phyloP scores from a whole-genome alignment of 192 early-diverging fungal species.

The Powellomyces hirtus region DNA sequence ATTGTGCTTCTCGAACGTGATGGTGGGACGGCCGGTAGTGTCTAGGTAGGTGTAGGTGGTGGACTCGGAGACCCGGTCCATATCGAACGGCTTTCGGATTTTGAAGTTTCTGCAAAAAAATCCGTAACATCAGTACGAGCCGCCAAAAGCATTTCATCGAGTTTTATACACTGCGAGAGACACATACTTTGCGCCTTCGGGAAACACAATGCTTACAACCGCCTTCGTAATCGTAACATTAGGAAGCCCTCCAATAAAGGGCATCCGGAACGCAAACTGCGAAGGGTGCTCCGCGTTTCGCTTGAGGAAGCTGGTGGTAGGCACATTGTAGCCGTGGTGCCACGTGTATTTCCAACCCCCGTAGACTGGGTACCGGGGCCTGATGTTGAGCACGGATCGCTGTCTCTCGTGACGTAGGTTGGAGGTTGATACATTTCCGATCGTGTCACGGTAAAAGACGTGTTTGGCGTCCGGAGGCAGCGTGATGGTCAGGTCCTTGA shows the following conservation, averaged over 20 bases:
- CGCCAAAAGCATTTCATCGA: not conserved
- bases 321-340: constrained; percentile 88
- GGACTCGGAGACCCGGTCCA: constrained; percentile 51
- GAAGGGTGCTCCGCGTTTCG: constrained; percentile 34
- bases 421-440: constrained; percentile 98
- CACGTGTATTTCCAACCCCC: constrained; percentile 98
- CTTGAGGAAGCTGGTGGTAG: constrained; percentile 65
- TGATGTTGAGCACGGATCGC: constrained; percentile 67
- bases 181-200: constrained; percentile 84
- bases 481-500: constrained; percentile 49
- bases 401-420: constrained; percentile 46
- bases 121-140: too few species aligned
- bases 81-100: constrained; percentile 50
- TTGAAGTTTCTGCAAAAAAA: constrained; percentile 7
- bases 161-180: not conserved
- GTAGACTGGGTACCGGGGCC: constrained; percentile 88
- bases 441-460: constrained; percentile 84
- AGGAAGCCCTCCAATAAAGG: constrained; percentile 64
- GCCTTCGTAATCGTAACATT: constrained; percentile 66
- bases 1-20: constrained; percentile 68
- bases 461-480: constrained; percentile 72
- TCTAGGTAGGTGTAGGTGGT: constrained; percentile 83
- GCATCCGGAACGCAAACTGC: constrained; percentile 64
- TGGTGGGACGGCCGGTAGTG: constrained; percentile 80
- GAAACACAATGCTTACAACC: constrained; percentile 74